Evolutionary conservation across 1,284 basidiomycete species (phyloP).

Genomic region (Ganoderma meredithae): DNA sequence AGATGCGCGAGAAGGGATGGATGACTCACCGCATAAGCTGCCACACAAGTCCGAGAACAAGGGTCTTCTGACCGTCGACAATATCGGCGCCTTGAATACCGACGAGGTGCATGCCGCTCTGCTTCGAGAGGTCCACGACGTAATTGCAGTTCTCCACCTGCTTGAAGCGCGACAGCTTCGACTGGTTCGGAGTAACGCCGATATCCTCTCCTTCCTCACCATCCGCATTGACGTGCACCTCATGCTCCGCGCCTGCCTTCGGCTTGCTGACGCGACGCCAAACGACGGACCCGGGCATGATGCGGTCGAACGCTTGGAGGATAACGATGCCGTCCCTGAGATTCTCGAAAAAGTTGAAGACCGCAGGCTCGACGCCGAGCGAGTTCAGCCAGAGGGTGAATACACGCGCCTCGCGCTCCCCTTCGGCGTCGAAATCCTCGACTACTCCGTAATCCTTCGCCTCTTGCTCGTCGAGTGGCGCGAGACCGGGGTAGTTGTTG

Average conservation of each 20-base stretch:
- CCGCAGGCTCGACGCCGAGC: slow-evolving; percentile 93
- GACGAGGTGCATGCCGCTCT: slow-evolving; percentile 94
- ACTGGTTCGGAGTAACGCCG: slow-evolving; percentile 80
- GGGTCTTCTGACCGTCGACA: slow-evolving; percentile 89
- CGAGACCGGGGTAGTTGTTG: slow-evolving; percentile 96
- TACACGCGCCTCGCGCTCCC: slow-evolving; percentile 96
- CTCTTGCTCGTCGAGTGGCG: slow-evolving; percentile 91
- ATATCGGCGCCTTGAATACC: slow-evolving; percentile 99
- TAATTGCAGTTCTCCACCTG: slow-evolving; percentile 99
- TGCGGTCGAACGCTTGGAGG: slow-evolving; percentile 96
- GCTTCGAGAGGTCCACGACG: slow-evolving; percentile 89
- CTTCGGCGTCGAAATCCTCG: slow-evolving; percentile 99
- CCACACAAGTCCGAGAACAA: slow-evolving; percentile 97
- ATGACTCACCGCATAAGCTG: slow-evolving; percentile 89
- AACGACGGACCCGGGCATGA: slow-evolving; percentile 89
- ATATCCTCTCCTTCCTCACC: slow-evolving; percentile 80
- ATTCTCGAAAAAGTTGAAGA: slow-evolving; percentile 97
- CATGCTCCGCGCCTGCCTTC: slow-evolving; percentile 62
- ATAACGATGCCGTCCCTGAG: slow-evolving; percentile 92
- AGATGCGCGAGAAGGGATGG: not conserved
- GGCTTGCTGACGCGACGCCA: slow-evolving; percentile 97
- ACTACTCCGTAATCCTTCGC: slow-evolving; percentile 85
- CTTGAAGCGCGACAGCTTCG: slow-evolving; percentile 94
- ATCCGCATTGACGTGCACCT: slow-evolving; percentile 48
- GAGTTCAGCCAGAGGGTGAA: slow-evolving; percentile 99